Evolutionary conservation across 129 eudicot species (phyloP).

Genomic region (Flaveria sonorensis): DNA sequence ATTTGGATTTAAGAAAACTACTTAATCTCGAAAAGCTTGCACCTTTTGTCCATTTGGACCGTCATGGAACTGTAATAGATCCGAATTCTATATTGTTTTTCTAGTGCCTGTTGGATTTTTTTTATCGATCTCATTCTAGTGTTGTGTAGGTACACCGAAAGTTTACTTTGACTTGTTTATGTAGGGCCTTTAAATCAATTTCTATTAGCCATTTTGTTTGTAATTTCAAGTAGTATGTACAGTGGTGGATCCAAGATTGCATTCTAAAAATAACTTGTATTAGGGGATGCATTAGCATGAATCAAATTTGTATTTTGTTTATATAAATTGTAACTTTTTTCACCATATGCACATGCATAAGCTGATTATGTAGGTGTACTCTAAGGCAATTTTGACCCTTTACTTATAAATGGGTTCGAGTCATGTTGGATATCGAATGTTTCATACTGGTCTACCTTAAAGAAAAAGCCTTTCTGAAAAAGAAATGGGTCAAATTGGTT

Average conservation of each 20-base stretch:
- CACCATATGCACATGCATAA: background rate
- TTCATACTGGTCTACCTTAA: background rate
- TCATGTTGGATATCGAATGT: background rate
- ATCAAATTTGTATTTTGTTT: background rate
- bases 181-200: background rate
- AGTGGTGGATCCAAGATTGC: slow-evolving; percentile 16
- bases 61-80: slow-evolving; percentile 12
- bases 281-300: slow-evolving; percentile 6
- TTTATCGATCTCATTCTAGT: slow-evolving; percentile 12
- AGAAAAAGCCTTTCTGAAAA: background rate
- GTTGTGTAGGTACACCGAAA: background rate
- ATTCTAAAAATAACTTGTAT: background rate
- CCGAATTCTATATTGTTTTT: slow-evolving; percentile 3
- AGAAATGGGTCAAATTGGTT: background rate
- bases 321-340: background rate
- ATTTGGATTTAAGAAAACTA: slow-evolving; percentile 4
- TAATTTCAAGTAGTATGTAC: background rate
- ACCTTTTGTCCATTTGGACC: slow-evolving; percentile 5
- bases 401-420: background rate
- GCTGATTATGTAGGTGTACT: background rate
- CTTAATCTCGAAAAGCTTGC: background rate
- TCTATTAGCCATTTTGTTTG: background rate
- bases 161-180: background rate
- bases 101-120: background rate
- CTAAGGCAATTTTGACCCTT: background rate